Conservation (phyloP, 169 alveolate genomes). For the Theileria orientalis region DNA sequence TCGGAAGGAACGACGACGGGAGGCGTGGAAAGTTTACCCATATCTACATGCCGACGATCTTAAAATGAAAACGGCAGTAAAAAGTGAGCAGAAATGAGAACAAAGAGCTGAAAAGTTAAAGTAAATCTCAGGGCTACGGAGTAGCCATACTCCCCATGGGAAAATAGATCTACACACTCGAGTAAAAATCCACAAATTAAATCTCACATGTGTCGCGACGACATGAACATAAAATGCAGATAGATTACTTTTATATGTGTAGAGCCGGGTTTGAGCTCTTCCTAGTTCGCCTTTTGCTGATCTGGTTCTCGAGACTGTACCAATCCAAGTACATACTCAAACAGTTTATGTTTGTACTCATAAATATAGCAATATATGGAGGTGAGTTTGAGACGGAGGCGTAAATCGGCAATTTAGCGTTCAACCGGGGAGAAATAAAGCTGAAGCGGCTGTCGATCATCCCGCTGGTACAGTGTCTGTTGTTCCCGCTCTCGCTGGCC, state of each 20-base stretch:
- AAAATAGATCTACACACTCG: background rate
- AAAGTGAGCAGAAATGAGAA: no score
- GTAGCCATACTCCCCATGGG: conserved; percentile 10
- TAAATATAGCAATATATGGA: background rate
- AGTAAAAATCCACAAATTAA: background rate
- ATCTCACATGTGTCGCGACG: background rate
- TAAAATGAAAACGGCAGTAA: no score
- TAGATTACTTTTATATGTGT: conserved; percentile 1
- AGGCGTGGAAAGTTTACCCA: conserved; percentile 19
- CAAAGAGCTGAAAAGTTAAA: no score
- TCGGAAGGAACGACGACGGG: conserved; percentile 65
- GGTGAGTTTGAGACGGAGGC: background rate
- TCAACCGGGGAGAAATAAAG: background rate
- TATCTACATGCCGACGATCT: background rate
- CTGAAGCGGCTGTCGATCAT: background rate
- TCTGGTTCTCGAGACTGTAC: conserved; percentile 2
- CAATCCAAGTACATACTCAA: background rate
- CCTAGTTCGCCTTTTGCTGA: background rate
- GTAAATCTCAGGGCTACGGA: no score
- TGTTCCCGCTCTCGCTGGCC: conserved; percentile 6
- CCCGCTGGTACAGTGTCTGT: conserved; percentile 1
- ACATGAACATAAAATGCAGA: conserved; percentile 3
- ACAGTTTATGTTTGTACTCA: background rate
- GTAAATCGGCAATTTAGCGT: background rate
- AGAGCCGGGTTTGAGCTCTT: conserved; percentile 12